These are phyloP conservation scores for Boletus subparvulus DNA, from an alignment of 768 basidiomycete genomes.

Conservation along the genomic window DNA sequence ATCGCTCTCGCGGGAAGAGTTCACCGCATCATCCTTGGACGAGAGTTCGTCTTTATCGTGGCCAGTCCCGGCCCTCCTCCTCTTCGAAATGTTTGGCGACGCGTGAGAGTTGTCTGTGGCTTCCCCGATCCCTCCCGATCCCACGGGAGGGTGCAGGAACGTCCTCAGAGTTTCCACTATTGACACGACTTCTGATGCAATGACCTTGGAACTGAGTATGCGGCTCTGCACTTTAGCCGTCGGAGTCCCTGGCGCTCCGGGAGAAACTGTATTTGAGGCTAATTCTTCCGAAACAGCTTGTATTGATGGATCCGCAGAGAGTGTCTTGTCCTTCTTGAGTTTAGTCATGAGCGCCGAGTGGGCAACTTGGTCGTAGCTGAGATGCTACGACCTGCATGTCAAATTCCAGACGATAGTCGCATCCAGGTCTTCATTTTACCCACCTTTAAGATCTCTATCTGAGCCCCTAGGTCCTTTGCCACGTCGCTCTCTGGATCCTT, in stretches of 20 bases:
- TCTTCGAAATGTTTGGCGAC: constrained; percentile 9
- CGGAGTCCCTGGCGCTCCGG: constrained; percentile 41
- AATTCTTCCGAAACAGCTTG: constrained; percentile 50
- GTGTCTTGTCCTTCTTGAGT: constrained; percentile 65
- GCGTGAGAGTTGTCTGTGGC: constrained; percentile 17
- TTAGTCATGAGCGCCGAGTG: constrained; percentile 67
- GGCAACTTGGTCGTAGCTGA: constrained; percentile 59
- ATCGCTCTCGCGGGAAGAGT: constrained; percentile 13
- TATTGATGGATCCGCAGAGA: constrained; percentile 51
- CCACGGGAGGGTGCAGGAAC: constrained; percentile 36
- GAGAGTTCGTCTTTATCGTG: background rate
- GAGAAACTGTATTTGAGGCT: constrained; percentile 31
- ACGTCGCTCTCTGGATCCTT: constrained; percentile 40
- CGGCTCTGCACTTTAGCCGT: constrained; percentile 66
- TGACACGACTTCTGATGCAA: constrained; percentile 56
- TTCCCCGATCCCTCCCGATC: constrained; percentile 17
- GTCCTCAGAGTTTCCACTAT: constrained; percentile 52
- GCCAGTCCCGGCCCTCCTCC: background rate
- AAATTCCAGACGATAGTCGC: background rate
- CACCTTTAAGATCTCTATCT: constrained; percentile 70
- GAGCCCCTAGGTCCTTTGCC: constrained; percentile 52
- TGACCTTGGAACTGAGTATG: constrained; percentile 72
- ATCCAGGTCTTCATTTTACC: constrained; percentile 6
- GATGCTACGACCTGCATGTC: constrained; percentile 39
- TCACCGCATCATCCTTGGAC: background rate